Base-by-base conservation (phyloP, 352 stramenopile genomes). In the Phytophthora palmivora region DNA sequence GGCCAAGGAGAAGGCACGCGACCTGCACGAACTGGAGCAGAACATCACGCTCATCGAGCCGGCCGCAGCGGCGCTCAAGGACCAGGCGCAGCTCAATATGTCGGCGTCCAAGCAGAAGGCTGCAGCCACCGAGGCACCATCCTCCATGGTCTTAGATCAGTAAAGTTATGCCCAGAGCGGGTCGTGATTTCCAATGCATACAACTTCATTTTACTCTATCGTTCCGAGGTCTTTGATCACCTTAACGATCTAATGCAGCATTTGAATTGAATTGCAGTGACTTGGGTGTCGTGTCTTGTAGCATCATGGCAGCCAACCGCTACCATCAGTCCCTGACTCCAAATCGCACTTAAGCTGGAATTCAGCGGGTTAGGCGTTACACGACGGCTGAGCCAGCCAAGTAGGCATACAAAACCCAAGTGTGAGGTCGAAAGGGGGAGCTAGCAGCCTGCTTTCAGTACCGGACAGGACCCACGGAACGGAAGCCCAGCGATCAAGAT, bases 1-100 rank as follows among this genome's bases (percentile, higher is more conserved):
- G 77, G 70, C 68, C 60, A 79, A 89, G 56, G 75, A 85, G 46
- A 94, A 96, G 78, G 70, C 77, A 46, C 84, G 85, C 68, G 87
- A 96, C 56, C 61, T 94, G 61, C 78, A 78, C 70, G 87, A 95
- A 54, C 63, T 96, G 42, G 83, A 93, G 75, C 72, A 94, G 61
- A 92, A 94, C 67, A 95, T 96, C 53, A 55, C 70, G 64, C 81
- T 96, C 56, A 93, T 96, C 67, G 73, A 95, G 70, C 86, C 89
- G 33, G 86, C 80, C 5, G 79, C 81, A 6, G 79, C 70, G 12
- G 67, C 71, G 54, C 77, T 92, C 57, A 92, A 92, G 85, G 81
- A 93, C 56, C 72, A 81, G 62, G 76, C 74, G 34, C 85, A 92
- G 72, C 80, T 94, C 72, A 94, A 94, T 52, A 70, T 74, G 37